A percentile compares a stretch with the other conserved stretches of the same genome.
Evolutionary conservation across 169 alveolate genomes (phyloP).

Genomic region (Plasmodium cynomolgi): DNA sequence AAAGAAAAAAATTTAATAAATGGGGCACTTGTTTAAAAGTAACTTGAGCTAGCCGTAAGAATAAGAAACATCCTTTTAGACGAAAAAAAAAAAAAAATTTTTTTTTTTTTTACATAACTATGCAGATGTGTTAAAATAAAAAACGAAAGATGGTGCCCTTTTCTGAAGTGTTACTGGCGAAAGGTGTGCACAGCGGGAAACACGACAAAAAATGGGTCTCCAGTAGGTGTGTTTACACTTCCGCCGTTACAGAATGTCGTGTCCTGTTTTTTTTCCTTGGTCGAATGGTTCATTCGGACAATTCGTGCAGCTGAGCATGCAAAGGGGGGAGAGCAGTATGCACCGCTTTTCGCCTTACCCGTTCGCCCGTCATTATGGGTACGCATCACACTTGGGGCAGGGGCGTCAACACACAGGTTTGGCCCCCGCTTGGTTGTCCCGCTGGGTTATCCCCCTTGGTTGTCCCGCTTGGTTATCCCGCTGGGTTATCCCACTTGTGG

Average conservation of each 20-base stretch:
- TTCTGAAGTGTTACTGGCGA: neutral
- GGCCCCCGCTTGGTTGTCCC: no score
- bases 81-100: neutral
- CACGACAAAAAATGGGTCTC: neutral
- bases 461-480: no score
- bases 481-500: no score
- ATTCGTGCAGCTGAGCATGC: neutral
- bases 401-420: no score
- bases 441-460: no score
- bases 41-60: neutral
- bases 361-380: neutral
- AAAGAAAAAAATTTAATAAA: neutral
- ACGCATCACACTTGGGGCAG: neutral
- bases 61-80: neutral
- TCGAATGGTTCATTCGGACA: neutral
- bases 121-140: neutral
- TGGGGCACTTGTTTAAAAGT: neutral
- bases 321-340: neutral
- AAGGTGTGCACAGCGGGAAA: neutral
- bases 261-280: neutral
- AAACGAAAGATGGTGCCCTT: neutral
- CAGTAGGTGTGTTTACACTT: neutral
- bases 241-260: neutral
- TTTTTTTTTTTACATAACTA: neutral
- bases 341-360: neutral